Evolutionary conservation across 768 basidiomycete genomes (phyloP), one percentile per base, ranked within the genome.

Genomic region (Coprinopsis sp.): DNA sequence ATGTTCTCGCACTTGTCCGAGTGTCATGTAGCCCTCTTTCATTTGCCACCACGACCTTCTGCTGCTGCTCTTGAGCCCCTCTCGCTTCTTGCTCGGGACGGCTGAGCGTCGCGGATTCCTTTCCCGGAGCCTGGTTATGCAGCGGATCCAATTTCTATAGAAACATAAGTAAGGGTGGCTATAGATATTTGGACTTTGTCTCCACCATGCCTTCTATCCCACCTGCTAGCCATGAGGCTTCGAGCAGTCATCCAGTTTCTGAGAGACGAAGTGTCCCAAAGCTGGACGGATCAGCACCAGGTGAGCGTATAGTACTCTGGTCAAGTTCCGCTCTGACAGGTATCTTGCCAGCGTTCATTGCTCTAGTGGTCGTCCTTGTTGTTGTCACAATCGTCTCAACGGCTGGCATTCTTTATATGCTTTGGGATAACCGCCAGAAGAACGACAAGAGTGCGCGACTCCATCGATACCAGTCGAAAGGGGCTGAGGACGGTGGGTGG

Each of bases 271-370:
- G n/a, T 8, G 30, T 31, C 8, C 30, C 30, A n/a, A 42, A 29
- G 18, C 40, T 42, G 4, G 18, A 42, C 19, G 40, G 40, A 6
- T 42, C 40, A 18, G 27, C 25, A 4, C 19, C 40, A 10, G 40
- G 40, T 42, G 19, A 42, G 40, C 12, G 27, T 18, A 11, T 37
- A 13, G 34, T 10, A 18, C n/a, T n/a, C n/a, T n/a, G n/a, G n/a
- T n/a, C n/a, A n/a, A n/a, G n/a, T n/a, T n/a, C n/a, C n/a, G 19
- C 43, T 44, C 11, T 33, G 7, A n/a, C 3, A 12, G 31, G 8
- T 19, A 18, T 22, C 14, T 10, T 22, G 16, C 19, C 34, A 49
- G 48, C 48, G 4, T 49, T 49, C 42, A 34, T 49, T 23, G 48
- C 48, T 5, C 41, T 49, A n/a, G 36, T 49, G 14, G 36, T 49